Conservation (phyloP, 1,284 basidiomycete species). For the Ustilago loliicola region DNA sequence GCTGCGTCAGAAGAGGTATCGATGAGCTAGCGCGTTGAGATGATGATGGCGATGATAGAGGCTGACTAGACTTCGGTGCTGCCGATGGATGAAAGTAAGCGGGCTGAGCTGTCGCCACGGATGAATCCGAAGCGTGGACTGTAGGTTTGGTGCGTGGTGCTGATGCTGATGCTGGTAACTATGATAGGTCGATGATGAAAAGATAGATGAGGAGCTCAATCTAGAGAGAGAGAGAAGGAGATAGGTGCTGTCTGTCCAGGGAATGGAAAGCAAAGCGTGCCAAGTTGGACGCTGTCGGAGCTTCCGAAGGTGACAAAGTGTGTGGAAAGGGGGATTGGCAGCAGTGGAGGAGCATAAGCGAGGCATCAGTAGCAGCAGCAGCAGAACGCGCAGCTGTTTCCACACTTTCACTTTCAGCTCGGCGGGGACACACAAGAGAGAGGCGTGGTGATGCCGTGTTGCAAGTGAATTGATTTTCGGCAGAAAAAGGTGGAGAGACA, state of each 20-base stretch:
- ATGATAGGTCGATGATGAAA: neutral
- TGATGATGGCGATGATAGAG: neutral
- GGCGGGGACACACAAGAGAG: neutral
- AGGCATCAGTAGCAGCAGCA: conserved; percentile 1
- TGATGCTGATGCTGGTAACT: neutral
- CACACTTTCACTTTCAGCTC: no score
- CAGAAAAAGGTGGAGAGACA: neutral
- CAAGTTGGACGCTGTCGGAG: neutral
- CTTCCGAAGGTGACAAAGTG: neutral
- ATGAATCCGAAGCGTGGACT: neutral
- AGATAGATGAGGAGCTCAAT: neutral
- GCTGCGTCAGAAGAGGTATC: neutral
- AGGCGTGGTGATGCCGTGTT: neutral
- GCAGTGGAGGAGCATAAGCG: conserved; percentile 8
- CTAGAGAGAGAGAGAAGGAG: neutral
- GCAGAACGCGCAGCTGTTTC: no score
- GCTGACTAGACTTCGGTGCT: neutral
- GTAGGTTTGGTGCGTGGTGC: neutral
- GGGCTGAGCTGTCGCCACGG: neutral
- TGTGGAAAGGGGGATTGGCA: neutral
- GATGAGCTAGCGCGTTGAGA: neutral
- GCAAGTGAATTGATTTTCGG: neutral
- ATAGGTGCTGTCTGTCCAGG: no score
- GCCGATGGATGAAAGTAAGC: neutral
- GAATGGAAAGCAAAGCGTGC: no score